These are phyloP conservation scores for Chenopodium suecicum DNA, from an alignment of 148 eudicot genomes.

Conservation along the genomic window DNA sequence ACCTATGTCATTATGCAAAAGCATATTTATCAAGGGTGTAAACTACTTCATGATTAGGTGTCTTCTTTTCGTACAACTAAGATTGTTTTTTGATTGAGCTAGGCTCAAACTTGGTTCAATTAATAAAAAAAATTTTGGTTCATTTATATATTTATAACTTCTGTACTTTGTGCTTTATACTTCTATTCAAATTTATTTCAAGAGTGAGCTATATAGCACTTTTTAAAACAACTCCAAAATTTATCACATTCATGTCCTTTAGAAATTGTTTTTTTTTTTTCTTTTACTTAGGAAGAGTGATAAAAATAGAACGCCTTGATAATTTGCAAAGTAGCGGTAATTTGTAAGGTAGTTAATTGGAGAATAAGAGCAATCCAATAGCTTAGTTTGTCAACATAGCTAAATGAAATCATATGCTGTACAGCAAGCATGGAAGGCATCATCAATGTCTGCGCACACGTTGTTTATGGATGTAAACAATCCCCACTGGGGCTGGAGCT, in stretches of 20 bases:
- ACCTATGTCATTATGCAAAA: background rate
- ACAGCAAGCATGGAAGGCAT: conserved; percentile 91
- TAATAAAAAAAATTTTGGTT: no score
- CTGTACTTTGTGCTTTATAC: background rate
- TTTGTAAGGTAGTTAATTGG: background rate
- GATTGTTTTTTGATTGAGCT: conserved; percentile 13
- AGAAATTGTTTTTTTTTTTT: background rate
- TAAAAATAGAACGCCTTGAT: background rate
- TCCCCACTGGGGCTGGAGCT: conserved; percentile 98
- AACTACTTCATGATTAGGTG: background rate
- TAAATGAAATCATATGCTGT: conserved; percentile 21
- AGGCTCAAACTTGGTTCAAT: conserved; percentile 1
- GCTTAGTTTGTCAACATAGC: conserved; percentile 2
- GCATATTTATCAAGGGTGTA: conserved; percentile 10
- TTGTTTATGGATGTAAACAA: conserved; percentile 76
- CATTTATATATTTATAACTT: no score
- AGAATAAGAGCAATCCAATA: background rate
- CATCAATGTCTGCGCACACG: conserved; percentile 54
- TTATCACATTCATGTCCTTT: background rate
- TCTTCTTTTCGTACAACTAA: conserved; percentile 2
- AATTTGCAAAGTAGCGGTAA: background rate
- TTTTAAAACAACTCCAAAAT: no score
- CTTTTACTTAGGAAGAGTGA: background rate
- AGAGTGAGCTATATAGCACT: no score
- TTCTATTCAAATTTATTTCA: no score